Conservation (phyloP, 1,284 basidiomycete species). For the Apiotrichum domesticum region DNA sequence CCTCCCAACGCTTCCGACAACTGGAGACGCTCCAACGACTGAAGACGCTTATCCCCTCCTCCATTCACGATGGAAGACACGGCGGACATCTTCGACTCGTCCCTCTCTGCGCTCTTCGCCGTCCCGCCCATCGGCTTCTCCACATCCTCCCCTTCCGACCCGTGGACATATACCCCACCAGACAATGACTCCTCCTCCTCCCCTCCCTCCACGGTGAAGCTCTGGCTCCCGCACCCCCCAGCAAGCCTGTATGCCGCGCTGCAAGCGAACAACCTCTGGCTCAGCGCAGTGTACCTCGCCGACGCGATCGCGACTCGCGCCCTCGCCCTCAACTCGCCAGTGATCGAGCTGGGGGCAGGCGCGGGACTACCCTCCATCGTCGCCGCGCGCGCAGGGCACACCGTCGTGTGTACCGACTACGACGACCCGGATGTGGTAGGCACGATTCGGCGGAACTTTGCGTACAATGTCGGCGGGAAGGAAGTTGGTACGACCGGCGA, state of each 20-base stretch:
- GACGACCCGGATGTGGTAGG: slow-evolving; percentile 29
- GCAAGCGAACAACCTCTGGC: slow-evolving; percentile 45
- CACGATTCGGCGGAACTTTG: slow-evolving; percentile 30
- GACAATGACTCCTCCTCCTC: neutral
- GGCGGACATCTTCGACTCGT: slow-evolving; percentile 35
- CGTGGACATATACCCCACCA: slow-evolving; percentile 24
- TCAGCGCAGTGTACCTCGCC: slow-evolving; percentile 38
- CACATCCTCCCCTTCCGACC: slow-evolving; percentile 9
- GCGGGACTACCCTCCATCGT: slow-evolving; percentile 37
- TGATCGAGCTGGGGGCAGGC: slow-evolving; percentile 43
- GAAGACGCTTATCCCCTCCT: neutral
- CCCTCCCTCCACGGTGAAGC: slow-evolving; percentile 11
- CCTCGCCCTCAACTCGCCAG: neutral
- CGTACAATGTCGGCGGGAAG: neutral
- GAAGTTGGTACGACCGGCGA: neutral
- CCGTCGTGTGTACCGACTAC: slow-evolving; percentile 42
- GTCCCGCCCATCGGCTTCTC: slow-evolving; percentile 39
- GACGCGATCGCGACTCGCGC: slow-evolving; percentile 25
- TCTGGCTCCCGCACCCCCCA: slow-evolving; percentile 35
- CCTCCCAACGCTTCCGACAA: too few relatives aligned
- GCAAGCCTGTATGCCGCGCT: slow-evolving; percentile 34
- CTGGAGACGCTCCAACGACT: too few relatives aligned
- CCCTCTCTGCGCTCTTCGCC: slow-evolving; percentile 32
- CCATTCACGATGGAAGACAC: neutral
- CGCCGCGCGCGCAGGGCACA: slow-evolving; percentile 12